Conservation (phyloP, 495 filamentous ascomycete genomes). For the Aspergillus indologenus region DNA sequence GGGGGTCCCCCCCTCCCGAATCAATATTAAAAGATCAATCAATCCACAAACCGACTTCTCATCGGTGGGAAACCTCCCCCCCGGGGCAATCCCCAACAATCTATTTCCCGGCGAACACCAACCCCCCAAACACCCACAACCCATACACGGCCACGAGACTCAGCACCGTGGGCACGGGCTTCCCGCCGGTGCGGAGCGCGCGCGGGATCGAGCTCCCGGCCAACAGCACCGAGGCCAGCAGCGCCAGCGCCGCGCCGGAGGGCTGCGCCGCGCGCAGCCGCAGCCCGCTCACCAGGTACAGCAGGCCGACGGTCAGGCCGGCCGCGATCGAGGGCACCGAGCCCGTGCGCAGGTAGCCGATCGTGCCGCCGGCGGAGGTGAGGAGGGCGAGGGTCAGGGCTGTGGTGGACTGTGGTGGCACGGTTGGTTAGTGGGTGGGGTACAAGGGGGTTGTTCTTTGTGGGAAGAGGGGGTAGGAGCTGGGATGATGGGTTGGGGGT, state of each 20-base stretch:
- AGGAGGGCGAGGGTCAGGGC: constrained; percentile 77
- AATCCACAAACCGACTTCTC: too few species aligned
- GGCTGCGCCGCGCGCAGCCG: constrained; percentile 49
- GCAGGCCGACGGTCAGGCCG: constrained; percentile 72
- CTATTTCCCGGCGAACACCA: too few species aligned
- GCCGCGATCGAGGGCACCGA: constrained; percentile 83
- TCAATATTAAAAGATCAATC: too few species aligned
- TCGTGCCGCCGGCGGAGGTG: constrained; percentile 80
- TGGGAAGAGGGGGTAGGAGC: too few species aligned
- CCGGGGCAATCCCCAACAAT: too few species aligned
- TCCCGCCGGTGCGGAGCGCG: constrained; percentile 64
- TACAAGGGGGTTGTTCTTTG: too few species aligned
- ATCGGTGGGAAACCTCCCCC: too few species aligned
- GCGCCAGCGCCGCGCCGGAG: constrained; percentile 70
- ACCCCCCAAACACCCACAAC: constrained; percentile 64
- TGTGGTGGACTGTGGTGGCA: constrained; percentile 32
- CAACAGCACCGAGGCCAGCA: constrained; percentile 77
- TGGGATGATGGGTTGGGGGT: background rate
- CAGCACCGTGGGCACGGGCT: constrained; percentile 73
- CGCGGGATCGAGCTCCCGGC: constrained; percentile 80
- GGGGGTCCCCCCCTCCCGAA: too few species aligned
- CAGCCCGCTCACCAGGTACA: constrained; percentile 47
- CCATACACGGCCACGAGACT: constrained; percentile 64
- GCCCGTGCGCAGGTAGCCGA: constrained; percentile 78
- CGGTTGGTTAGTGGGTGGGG: constrained; percentile 7